Percentiles rank a stretch among this genome's conserved stretches.
Conservation (phyloP, 768 basidiomycete species). For the Lactarius sanguifluus region DNA sequence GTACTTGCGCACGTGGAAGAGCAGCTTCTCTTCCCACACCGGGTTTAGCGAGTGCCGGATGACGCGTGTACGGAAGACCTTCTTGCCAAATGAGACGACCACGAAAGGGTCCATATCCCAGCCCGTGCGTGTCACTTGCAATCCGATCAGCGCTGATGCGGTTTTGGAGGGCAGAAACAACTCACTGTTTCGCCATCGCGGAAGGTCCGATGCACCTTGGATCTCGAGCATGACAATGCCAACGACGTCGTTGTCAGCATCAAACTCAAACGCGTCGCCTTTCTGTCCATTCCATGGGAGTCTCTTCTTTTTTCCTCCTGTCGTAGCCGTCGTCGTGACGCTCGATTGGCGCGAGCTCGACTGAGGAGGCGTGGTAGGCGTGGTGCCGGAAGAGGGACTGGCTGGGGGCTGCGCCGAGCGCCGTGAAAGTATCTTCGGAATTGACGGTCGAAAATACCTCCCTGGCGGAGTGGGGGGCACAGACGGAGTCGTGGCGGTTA, state of each 20-base stretch:
- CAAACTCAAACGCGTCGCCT: constrained; percentile 56
- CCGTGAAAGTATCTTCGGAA: constrained; percentile 40
- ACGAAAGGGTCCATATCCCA: constrained; percentile 99
- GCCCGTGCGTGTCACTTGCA: constrained; percentile 74
- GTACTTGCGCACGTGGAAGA: constrained; percentile 91
- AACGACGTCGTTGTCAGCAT: constrained; percentile 74
- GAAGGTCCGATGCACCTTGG: constrained; percentile 77
- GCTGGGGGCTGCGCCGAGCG: constrained; percentile 35
- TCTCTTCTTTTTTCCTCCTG: constrained; percentile 37
- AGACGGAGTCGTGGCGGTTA: constrained; percentile 29
- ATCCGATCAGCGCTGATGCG: background rate
- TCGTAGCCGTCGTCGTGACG: constrained; percentile 30
- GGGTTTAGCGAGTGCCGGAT: constrained; percentile 86
- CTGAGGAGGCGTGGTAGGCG: constrained; percentile 12
- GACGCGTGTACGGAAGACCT: constrained; percentile 91
- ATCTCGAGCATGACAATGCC: constrained; percentile 98
- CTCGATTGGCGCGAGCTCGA: constrained; percentile 25
- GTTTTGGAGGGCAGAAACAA: constrained; percentile 25
- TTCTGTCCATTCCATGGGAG: constrained; percentile 43
- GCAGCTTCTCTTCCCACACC: constrained; percentile 90
- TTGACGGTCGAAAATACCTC: constrained; percentile 33
- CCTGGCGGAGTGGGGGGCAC: constrained; percentile 33
- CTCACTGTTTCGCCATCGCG: constrained; percentile 83
- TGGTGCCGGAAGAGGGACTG: constrained; percentile 36
- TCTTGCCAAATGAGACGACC: constrained; percentile 94